These are phyloP conservation scores for Magnolia sinica DNA, from an alignment of 164 flowering plant species.

Conservation along the genomic window DNA sequence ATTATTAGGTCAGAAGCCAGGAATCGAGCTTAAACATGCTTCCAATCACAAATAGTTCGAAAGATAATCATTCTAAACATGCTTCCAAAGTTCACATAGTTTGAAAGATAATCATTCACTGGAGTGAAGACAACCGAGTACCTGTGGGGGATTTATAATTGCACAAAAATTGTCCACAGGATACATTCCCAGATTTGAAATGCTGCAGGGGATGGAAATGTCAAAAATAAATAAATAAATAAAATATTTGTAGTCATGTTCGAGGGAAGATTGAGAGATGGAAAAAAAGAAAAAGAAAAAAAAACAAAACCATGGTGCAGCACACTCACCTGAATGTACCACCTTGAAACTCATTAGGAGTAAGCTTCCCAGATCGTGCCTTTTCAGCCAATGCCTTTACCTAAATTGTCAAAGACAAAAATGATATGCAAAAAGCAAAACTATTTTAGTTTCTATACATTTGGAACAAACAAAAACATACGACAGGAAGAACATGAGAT, in stretches of 20 bases:
- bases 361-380: constrained; percentile 84
- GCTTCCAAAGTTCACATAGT: too few relatives aligned
- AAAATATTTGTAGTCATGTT: background rate
- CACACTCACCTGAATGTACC: constrained; percentile 84
- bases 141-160: constrained; percentile 98
- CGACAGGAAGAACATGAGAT: background rate
- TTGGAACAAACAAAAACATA: background rate
- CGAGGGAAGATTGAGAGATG: background rate
- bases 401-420: constrained; percentile 25
- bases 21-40: too few relatives aligned
- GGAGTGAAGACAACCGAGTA: constrained; percentile 12
- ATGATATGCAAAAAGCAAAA: background rate
- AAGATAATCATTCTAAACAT: too few relatives aligned
- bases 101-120: background rate
- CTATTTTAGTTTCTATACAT: background rate
- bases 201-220: constrained; percentile 54
- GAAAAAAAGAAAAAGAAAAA: background rate
- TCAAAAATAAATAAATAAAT: background rate
- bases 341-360: constrained; percentile 90
- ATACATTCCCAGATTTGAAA: constrained; percentile 98
- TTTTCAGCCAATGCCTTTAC: constrained; percentile 93
- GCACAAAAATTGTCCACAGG: constrained; percentile 96
- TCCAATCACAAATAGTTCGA: too few relatives aligned
- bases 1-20: too few relatives aligned
- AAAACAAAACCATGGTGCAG: background rate